Evolutionary conservation across 148 eudicot genomes (phyloP).

Genomic region (Nyssa sinensis): DNA sequence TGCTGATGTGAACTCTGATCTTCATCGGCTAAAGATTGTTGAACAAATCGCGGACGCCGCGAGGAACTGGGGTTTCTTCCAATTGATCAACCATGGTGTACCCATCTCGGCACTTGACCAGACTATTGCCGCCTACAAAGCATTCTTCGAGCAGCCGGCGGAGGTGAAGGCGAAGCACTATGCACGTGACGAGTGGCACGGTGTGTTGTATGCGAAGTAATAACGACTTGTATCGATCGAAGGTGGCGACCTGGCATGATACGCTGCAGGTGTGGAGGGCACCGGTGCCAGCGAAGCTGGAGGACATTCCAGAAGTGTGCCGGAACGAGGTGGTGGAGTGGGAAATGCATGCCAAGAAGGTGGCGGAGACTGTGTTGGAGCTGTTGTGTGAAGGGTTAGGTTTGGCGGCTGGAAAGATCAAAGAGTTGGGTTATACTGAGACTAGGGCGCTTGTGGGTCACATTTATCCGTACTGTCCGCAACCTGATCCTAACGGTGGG

Average conservation of each 20-base stretch:
- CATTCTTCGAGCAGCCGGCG: slow-evolving; percentile 13
- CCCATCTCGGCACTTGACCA: slow-evolving; percentile 2
- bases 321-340: slow-evolving; percentile 32
- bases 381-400: slow-evolving; percentile 41
- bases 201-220: slow-evolving; percentile 11
- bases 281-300: not conserved
- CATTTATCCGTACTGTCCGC: slow-evolving; percentile 49
- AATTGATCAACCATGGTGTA: slow-evolving; percentile 12
- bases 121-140: not conserved
- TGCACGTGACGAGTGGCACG: not conserved
- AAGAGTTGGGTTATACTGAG: slow-evolving; percentile 12
- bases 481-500: slow-evolving; percentile 43
- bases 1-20: not conserved
- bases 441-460: slow-evolving; percentile 17
- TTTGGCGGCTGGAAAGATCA: slow-evolving; percentile 11
- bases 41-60: slow-evolving; percentile 4
- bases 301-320: not conserved
- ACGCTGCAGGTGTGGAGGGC: slow-evolving; percentile 3
- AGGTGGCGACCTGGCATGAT: slow-evolving; percentile 20
- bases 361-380: slow-evolving; percentile 29
- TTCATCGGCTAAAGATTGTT: not conserved
- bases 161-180: slow-evolving; percentile 2
- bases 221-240: not conserved
- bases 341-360: slow-evolving; percentile 28
- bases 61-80: slow-evolving; percentile 12